A percentile compares a stretch with the other conserved stretches of the same genome.
Evolutionary conservation across 495 filamentous ascomycete species (phyloP).

Genomic region (Bacidia rubella): DNA sequence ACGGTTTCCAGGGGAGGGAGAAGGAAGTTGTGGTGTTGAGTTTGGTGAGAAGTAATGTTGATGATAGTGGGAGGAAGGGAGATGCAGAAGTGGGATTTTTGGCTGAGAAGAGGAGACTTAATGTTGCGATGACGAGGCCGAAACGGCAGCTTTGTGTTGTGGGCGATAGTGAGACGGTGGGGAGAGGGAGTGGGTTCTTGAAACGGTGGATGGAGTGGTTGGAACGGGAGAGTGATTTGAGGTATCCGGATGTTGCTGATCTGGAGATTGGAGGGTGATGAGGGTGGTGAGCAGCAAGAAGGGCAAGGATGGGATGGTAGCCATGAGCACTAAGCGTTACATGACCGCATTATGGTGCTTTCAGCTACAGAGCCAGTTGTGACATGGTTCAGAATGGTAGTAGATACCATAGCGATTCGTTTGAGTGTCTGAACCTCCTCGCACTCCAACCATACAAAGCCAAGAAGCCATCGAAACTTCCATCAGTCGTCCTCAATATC

Average conservation of each 20-base stretch:
- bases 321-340: background rate
- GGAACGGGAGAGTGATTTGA: constrained; percentile 70
- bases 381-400: no score
- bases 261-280: background rate
- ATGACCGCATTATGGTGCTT: background rate
- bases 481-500: constrained; percentile 1
- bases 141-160: constrained; percentile 82
- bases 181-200: constrained; percentile 65
- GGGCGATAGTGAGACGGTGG: constrained; percentile 86
- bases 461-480: no score
- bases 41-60: constrained; percentile 71
- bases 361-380: no score
- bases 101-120: constrained; percentile 80
- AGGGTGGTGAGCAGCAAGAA: background rate
- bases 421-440: no score
- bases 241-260: constrained; percentile 55
- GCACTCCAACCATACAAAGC: no score
- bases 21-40: constrained; percentile 91
- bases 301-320: background rate
- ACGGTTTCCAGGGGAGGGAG: constrained; percentile 94
- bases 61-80: constrained; percentile 29
- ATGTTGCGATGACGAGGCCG: constrained; percentile 93
- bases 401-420: no score
- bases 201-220: constrained; percentile 81
- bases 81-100: constrained; percentile 85